Conservation (phyloP, 2,329 filamentous ascomycete species). For the Fusarium beomiforme region DNA sequence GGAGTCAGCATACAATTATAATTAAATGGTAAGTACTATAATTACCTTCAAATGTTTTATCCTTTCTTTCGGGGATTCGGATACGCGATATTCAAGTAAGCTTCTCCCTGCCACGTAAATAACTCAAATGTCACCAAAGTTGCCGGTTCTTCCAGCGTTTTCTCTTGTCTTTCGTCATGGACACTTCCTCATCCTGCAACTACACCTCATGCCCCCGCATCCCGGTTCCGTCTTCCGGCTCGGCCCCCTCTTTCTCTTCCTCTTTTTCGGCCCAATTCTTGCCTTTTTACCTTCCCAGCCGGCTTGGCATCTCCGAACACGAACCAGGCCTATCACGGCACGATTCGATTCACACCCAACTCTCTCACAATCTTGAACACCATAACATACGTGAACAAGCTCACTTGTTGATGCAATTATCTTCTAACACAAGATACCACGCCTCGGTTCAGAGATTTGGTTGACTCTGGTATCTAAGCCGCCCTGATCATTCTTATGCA, state of each 20-base stretch:
- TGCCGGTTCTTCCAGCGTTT: slow-evolving; percentile 21
- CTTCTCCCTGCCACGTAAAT: not conserved
- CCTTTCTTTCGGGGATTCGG: too few relatives aligned
- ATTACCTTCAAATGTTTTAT: not conserved
- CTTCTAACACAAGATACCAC: slow-evolving; percentile 23
- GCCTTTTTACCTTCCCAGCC: slow-evolving; percentile 12
- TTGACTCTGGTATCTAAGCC: not conserved
- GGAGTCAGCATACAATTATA: not conserved
- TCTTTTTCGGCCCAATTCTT: slow-evolving; percentile 27
- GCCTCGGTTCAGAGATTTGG: slow-evolving; percentile 2
- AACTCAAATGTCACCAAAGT: not conserved
- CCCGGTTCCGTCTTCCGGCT: slow-evolving; percentile 33
- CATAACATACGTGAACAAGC: not conserved
- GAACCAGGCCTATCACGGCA: slow-evolving; percentile 17
- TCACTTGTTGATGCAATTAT: not conserved
- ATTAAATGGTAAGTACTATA: not conserved
- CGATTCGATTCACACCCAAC: not conserved
- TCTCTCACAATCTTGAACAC: slow-evolving; percentile 31
- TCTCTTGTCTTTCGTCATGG: slow-evolving; percentile 38
- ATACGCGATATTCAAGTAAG: too few relatives aligned
- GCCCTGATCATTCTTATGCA: not conserved
- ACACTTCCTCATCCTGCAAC: slow-evolving; percentile 8
- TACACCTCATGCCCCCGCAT: slow-evolving; percentile 10
- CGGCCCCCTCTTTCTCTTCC: slow-evolving; percentile 19
- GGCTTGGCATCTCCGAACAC: slow-evolving; percentile 29